phyloP scores from a whole-genome alignment of 2,329 filamentous ascomycete genomes.

The Akanthomyces uredinophilus region DNA sequence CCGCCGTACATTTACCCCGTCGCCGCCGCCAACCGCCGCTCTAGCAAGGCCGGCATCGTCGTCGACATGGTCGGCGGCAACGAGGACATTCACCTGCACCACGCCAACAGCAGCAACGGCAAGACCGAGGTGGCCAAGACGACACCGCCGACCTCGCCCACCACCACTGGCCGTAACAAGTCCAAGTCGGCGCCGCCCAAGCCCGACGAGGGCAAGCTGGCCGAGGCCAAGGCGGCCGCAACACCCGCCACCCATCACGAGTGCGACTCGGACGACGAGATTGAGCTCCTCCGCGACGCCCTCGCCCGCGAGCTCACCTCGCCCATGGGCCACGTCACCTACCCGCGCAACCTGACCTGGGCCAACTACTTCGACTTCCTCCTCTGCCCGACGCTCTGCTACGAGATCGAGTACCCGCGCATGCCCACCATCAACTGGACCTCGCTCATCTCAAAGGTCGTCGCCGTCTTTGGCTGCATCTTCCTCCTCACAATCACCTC shows the following conservation, averaged over 20 bases:
- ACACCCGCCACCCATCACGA: conserved; percentile 13
- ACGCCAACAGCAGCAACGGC: too few species aligned
- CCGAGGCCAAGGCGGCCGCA: conserved; percentile 15
- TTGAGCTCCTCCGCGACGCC: conserved; percentile 73
- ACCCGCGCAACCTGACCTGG: conserved; percentile 81
- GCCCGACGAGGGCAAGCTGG: conserved; percentile 14
- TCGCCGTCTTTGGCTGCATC: conserved; percentile 92
- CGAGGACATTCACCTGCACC: conserved; percentile 9
- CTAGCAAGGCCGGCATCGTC: conserved; percentile 34
- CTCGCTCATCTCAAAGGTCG: conserved; percentile 75
- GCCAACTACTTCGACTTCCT: conserved; percentile 81
- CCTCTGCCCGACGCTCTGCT: conserved; percentile 91
- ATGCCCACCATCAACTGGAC: conserved; percentile 69
- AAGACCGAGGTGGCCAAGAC: background rate
- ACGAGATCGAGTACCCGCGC: conserved; percentile 93
- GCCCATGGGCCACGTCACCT: conserved; percentile 82
- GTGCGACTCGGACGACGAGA: conserved; percentile 38
- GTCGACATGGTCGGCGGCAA: conserved; percentile 14
- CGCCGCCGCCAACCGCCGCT: conserved; percentile 42
- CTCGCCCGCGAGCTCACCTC: conserved; percentile 88
- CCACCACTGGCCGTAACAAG: background rate
- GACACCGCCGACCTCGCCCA: background rate
- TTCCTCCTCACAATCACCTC: conserved; percentile 87
- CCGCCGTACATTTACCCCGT: conserved; percentile 74
- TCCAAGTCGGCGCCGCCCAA: conserved; percentile 15